Evolutionary conservation across 2,329 filamentous ascomycete genomes (phyloP).

Genomic region (Arthrobotrys iridis): DNA sequence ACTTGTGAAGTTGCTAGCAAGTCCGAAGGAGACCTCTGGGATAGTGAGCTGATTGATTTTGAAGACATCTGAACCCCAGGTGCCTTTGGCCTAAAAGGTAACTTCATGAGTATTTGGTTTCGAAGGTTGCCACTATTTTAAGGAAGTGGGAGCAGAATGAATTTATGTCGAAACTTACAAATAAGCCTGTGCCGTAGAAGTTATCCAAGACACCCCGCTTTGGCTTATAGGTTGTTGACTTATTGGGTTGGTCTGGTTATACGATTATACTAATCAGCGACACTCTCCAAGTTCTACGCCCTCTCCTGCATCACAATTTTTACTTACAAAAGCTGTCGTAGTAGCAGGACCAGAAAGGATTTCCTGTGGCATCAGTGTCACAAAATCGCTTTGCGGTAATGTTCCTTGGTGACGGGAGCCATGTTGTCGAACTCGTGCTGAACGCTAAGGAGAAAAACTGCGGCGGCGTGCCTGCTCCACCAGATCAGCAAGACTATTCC

Average conservation of each 20-base stretch:
- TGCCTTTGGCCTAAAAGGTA: slow-evolving; percentile 30
- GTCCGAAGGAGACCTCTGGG: slow-evolving; percentile 39
- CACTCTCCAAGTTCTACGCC: neutral
- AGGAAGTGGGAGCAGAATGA: neutral
- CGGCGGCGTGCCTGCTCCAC: slow-evolving; percentile 36
- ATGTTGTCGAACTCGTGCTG: slow-evolving; percentile 41
- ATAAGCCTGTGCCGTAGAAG: slow-evolving; percentile 32
- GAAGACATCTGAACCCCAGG: slow-evolving; percentile 49
- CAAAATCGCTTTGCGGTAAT: slow-evolving; percentile 22
- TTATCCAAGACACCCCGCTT: slow-evolving; percentile 9
- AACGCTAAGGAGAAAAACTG: slow-evolving; percentile 50
- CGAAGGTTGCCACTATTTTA: neutral
- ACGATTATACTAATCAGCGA: neutral
- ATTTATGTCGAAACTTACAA: slow-evolving; percentile 10
- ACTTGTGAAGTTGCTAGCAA: slow-evolving; percentile 44
- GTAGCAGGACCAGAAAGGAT: slow-evolving; percentile 40
- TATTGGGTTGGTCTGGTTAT: slow-evolving; percentile 25
- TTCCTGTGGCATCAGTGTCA: slow-evolving; percentile 24
- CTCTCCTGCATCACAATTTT: neutral
- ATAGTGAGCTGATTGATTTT: slow-evolving; percentile 50
- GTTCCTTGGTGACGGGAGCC: slow-evolving; percentile 36
- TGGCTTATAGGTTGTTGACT: slow-evolving; percentile 16
- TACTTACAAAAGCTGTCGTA: slow-evolving; percentile 44
- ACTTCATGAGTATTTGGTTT: neutral
- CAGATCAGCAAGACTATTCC: neutral